These are phyloP conservation scores for Crotalaria pallida DNA, from an alignment of 306 rosid genomes.

Conservation along the genomic window DNA sequence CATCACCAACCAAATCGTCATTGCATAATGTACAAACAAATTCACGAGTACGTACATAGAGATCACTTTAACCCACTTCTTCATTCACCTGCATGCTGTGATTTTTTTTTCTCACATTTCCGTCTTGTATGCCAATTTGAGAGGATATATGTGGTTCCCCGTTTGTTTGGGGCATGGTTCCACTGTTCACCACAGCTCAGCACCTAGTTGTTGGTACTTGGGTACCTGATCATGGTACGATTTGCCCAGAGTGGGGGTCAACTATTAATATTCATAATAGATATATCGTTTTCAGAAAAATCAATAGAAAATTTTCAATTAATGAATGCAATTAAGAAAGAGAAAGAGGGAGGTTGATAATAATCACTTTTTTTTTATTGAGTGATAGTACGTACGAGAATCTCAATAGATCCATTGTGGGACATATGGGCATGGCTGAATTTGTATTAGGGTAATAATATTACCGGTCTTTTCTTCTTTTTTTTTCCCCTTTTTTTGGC, in stretches of 20 bases:
- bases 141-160: background rate
- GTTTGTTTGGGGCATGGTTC: background rate
- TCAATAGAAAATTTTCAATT: background rate
- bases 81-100: background rate
- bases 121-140: background rate
- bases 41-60: slow-evolving; percentile 12
- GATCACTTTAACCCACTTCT: background rate
- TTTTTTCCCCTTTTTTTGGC: background rate
- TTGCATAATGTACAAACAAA: slow-evolving; percentile 1
- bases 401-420: background rate
- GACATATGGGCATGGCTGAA: background rate
- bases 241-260: slow-evolving; percentile 23
- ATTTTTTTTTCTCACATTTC: background rate
- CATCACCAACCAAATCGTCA: slow-evolving; percentile 15
- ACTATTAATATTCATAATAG: slow-evolving; percentile 14
- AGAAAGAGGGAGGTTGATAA: background rate
- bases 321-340: background rate
- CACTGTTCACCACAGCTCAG: slow-evolving; percentile 27
- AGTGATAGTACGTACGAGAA: slow-evolving; percentile 5
- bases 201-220: slow-evolving; percentile 31
- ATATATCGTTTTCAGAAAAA: slow-evolving; percentile 6
- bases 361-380: slow-evolving; percentile 12
- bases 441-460: slow-evolving; percentile 1
- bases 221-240: slow-evolving; percentile 38
- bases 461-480: background rate